phyloP scores from a whole-genome alignment of 1,284 basidiomycete species.

The Acaromyces ingoldii region DNA sequence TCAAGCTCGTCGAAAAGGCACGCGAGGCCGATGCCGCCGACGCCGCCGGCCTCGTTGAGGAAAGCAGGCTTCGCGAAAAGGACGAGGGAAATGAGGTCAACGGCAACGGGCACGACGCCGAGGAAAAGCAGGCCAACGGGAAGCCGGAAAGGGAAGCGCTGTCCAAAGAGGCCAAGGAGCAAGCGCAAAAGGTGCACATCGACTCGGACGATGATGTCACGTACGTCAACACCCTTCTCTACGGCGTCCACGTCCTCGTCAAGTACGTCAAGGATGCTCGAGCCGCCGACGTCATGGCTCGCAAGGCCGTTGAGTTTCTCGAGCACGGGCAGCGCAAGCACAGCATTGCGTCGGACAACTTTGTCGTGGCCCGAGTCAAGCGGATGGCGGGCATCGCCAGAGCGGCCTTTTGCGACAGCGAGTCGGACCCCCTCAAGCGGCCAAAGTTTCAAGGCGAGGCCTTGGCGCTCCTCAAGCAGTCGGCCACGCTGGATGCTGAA shows the following conservation, averaged over 20 bases:
- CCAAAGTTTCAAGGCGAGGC: conserved; percentile 60
- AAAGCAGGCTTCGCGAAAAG: conserved; percentile 8
- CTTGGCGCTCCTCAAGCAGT: conserved; percentile 59
- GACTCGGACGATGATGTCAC: conserved; percentile 31
- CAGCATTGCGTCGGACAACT: not conserved
- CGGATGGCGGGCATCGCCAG: conserved; percentile 28
- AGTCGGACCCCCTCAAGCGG: conserved; percentile 57
- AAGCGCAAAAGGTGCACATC: conserved; percentile 8
- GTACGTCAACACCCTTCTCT: conserved; percentile 32
- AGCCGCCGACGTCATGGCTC: conserved; percentile 27
- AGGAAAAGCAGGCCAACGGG: conserved; percentile 8
- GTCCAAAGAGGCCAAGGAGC: conserved; percentile 7
- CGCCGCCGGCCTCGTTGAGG: conserved; percentile 1
- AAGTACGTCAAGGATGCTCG: conserved; percentile 24
- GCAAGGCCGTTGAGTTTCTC: conserved; percentile 26
- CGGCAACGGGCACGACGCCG: conserved; percentile 6
- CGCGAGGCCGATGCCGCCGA: conserved; percentile 29
- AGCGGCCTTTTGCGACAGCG: conserved; percentile 12
- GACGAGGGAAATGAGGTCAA: conserved; percentile 3
- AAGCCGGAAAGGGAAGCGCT: conserved; percentile 8
- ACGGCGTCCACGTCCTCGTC: conserved; percentile 30
- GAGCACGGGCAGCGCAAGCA: conserved; percentile 17
- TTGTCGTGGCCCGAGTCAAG: conserved; percentile 23
- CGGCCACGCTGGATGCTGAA: conserved; percentile 60
- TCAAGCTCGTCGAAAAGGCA: conserved; percentile 43